Base-by-base conservation (phyloP, 1,284 basidiomycete species). In the Laetiporus sulphureus region DNA sequence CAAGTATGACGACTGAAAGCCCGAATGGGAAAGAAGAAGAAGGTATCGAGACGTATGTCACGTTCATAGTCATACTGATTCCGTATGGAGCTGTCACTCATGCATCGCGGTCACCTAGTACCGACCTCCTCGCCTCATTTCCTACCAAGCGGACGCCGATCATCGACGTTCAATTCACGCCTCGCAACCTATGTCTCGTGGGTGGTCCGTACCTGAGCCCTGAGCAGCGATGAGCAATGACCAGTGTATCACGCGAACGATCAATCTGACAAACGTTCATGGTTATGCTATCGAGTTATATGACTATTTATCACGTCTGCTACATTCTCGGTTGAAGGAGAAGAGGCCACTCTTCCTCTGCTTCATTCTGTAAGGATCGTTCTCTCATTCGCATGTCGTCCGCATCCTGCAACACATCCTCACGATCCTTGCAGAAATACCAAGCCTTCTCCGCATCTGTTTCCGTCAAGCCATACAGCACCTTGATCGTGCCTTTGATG, bases 61-160 rank as follows among this genome's bases (percentile, higher is more conserved):
- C 27, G n/a, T 34, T 22, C 36, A 33, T 10, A 13, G 19, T 42
- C 35, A 13, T 40, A 12, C 41, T 15, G 11, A 4, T 4, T 4
- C 2, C 15, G 12, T 5, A 21, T 3, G 30, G 7, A 21, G n/a
- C 10, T 40, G 20, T 47, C 18, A 36, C 16, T 36, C 34, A 10
- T 29, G 18, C 11, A 33, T 38, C 38, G 10, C 35, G 36, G n/a
- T n/a, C n/a, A n/a, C n/a, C 11, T 57, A 95, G 91, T 10, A 71
- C 76, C n/a, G 95, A 98, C 62, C 72, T 97, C 36, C 66, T 99
- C 2, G 75, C 88, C 1, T 95, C 93, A 0, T 95, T 93, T 63
- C 85, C 88, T 4, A 99, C 96, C 19, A 99, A 98, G 68, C 78
- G 91, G 45, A 98, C 96, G 29, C 92, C 95, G 0, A 79, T 98